phyloP scores from a whole-genome alignment of 2,329 filamentous ascomycete genomes.

The Ascochyta viciae-villosae region DNA sequence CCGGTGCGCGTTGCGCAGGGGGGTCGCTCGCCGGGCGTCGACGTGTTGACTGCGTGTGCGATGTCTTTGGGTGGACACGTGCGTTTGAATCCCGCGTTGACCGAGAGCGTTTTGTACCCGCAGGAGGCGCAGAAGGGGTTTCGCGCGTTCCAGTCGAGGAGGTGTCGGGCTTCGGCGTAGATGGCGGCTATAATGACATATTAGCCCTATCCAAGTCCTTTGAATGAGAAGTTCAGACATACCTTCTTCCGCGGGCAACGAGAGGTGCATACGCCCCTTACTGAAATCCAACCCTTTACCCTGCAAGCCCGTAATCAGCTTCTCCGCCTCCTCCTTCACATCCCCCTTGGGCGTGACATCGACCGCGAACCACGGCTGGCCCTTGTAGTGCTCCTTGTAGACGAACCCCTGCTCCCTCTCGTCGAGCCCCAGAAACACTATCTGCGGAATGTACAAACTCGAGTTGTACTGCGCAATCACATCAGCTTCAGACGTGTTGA shows the following conservation, averaged over 20 bases:
- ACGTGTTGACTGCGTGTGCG: slow-evolving; percentile 53
- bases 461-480: slow-evolving; percentile 78
- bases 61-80: slow-evolving; percentile 76
- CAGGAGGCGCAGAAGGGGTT: slow-evolving; percentile 93
- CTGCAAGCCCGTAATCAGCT: slow-evolving; percentile 66
- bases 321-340: slow-evolving; percentile 67
- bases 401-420: slow-evolving; percentile 66
- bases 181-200: slow-evolving; percentile 72
- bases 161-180: slow-evolving; percentile 84
- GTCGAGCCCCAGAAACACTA: slow-evolving; percentile 86
- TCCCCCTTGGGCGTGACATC: slow-evolving; percentile 79
- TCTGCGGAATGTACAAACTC: slow-evolving; percentile 67
- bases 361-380: slow-evolving; percentile 85
- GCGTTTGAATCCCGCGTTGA: slow-evolving; percentile 82
- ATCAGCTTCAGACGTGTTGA: slow-evolving; percentile 74
- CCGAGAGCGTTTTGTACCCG: slow-evolving; percentile 79
- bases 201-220: too few relatives aligned
- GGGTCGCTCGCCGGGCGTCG: slow-evolving; percentile 57
- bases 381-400: slow-evolving; percentile 74
- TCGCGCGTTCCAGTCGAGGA: slow-evolving; percentile 92
- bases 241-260: slow-evolving; percentile 69
- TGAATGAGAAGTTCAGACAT: slow-evolving; percentile 24
- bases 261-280: slow-evolving; percentile 69
- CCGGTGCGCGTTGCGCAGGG: slow-evolving; percentile 83
- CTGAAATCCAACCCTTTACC: slow-evolving; percentile 70